Evolutionary conservation across 116 monocot genomes (phyloP), one percentile per base, ranked within the genome.

Genomic region (Zostera marina): DNA sequence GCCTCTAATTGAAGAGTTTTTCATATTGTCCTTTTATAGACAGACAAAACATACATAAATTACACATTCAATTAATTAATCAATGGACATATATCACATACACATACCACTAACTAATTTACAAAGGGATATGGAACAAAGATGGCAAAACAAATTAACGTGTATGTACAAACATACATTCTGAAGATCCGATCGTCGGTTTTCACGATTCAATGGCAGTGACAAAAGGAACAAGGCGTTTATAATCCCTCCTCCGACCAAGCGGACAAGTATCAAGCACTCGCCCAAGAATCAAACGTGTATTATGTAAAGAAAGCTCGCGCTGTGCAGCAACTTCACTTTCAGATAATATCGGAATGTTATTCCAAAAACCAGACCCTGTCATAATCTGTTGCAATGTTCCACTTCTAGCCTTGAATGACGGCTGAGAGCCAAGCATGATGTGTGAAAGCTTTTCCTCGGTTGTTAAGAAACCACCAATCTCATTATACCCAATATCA

Each of bases 181-280:
- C 32, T 32, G 32, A 32, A 32, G 32, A 0, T 32, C 32, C 32
- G 1, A 32, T 32, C 4, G 15, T 46, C n/a, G n/a, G 56, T 63
- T 84, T 12, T 71, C n/a, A n/a, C n/a, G n/a, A n/a, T n/a, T n/a
- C 79, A 1, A 82, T 77, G 51, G 68, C 82, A n/a, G 78, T 78
- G 54, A 96, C 85, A 58, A 96, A 96, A 5, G 96, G 96, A 68
- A 96, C 89, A 8, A 96, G 82, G 7, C 96, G 79, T 66, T 85
- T 96, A 68, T 85, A 85, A 52, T 96, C 96, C 63, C 85, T 82
- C 59, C 81, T 85, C 46, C 82, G 68, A 5, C 96, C 89, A 8
- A 96, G 80, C 1, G 89, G 69, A 39, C 89, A 96, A 11, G 80
- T 85, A 44, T 96, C 96, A 26, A 96, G 79, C 52, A 96, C 96